Evolutionary conservation across 306 rosid genomes (phyloP).

Genomic region (Casuarina cunninghamiana): DNA sequence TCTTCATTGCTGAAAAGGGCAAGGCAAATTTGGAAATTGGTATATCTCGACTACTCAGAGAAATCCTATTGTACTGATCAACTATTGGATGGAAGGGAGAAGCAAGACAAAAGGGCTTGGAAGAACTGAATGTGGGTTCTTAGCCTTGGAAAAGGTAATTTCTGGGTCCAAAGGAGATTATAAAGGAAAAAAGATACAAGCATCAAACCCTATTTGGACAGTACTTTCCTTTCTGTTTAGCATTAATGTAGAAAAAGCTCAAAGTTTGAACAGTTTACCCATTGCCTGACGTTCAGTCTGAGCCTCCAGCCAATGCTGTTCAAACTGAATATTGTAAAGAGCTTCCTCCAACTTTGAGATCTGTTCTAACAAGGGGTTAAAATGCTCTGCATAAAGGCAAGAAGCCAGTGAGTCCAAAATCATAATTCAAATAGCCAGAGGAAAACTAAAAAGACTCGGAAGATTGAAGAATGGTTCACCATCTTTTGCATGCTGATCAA

Average conservation of each 20-base stretch:
- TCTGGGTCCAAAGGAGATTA: background rate
- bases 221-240: background rate
- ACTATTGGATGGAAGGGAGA: background rate
- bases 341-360: conserved; percentile 69
- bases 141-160: background rate
- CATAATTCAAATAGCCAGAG: background rate
- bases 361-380: conserved; percentile 55
- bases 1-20: background rate
- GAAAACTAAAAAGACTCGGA: background rate
- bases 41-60: background rate
- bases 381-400: conserved; percentile 51
- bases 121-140: background rate
- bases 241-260: background rate
- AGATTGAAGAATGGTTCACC: conserved; percentile 33
- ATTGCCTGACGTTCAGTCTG: conserved; percentile 74
- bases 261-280: conserved; percentile 33
- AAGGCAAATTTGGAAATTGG: background rate
- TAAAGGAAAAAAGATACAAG: background rate
- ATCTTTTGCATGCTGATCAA: conserved; percentile 60
- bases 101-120: background rate
- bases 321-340: conserved; percentile 75
- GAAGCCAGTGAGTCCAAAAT: conserved; percentile 18
- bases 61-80: background rate
- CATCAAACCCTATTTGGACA: background rate
- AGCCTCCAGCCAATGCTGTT: conserved; percentile 89